Evolutionary conservation across 805 yeast genomes (phyloP).

Genomic region (Candida berthetii): DNA sequence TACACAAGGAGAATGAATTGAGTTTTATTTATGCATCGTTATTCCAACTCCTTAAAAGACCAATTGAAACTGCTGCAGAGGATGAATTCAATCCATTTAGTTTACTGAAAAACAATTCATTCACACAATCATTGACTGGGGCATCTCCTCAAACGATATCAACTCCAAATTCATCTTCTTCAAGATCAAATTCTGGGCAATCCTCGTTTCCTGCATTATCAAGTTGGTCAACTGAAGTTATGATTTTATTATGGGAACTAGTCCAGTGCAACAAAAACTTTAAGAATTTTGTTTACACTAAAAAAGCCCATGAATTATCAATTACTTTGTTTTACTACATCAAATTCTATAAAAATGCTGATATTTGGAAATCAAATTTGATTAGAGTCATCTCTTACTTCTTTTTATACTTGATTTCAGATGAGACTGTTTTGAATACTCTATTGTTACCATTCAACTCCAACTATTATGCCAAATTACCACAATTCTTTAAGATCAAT

Average conservation of each 20-base stretch:
- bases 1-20: conserved; percentile 51
- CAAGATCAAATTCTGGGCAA: conserved; percentile 7
- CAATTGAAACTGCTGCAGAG: conserved; percentile 33
- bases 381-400: conserved; percentile 48
- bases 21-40: conserved; percentile 41
- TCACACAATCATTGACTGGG: conserved; percentile 1
- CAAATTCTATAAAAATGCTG: conserved; percentile 36
- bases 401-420: conserved; percentile 42
- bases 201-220: conserved; percentile 29
- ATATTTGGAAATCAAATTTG: conserved; percentile 29
- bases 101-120: conserved; percentile 14
- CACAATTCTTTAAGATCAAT: conserved; percentile 41
- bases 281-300: conserved; percentile 35
- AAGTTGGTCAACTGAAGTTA: conserved; percentile 51
- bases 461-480: conserved; percentile 41
- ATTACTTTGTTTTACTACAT: conserved; percentile 54
- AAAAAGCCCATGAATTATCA: conserved; percentile 46
- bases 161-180: neutral
- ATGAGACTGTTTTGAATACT: conserved; percentile 27
- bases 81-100: conserved; percentile 30
- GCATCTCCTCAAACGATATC: conserved; percentile 2
- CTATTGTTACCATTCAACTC: conserved; percentile 40
- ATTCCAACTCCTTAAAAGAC: conserved; percentile 38
- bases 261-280: conserved; percentile 65
- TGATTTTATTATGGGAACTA: conserved; percentile 69